phyloP scores from a whole-genome alignment of 371 early-diverging fungal species.

The Phascolomyces articulosus region DNA sequence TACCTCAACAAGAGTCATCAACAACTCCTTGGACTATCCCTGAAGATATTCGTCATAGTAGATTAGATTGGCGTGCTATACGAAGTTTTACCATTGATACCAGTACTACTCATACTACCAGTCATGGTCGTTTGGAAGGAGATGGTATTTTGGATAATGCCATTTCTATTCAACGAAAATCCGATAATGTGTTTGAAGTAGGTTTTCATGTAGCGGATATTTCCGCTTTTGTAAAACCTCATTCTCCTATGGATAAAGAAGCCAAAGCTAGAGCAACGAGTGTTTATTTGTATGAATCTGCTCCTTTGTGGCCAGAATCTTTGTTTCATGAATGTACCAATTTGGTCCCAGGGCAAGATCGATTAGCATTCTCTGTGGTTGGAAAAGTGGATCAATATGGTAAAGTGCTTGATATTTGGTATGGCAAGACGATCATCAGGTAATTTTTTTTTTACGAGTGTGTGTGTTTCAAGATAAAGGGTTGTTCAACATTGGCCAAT shows the following conservation, averaged over 20 bases:
- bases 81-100: slow-evolving; percentile 86
- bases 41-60: slow-evolving; percentile 51
- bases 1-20: no score
- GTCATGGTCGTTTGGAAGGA: slow-evolving; percentile 52
- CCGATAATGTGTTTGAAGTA: slow-evolving; percentile 73
- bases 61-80: slow-evolving; percentile 70
- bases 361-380: slow-evolving; percentile 86
- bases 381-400: slow-evolving; percentile 79
- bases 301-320: slow-evolving; percentile 95
- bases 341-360: slow-evolving; percentile 19
- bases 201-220: slow-evolving; percentile 99
- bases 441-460: slow-evolving; percentile 15
- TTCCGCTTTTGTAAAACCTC: slow-evolving; percentile 89
- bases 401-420: slow-evolving; percentile 61
- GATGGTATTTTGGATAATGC: slow-evolving; percentile 93
- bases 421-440: slow-evolving; percentile 83
- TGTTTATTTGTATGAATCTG: slow-evolving; percentile 87
- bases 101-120: no score
- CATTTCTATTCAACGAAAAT: slow-evolving; percentile 63
- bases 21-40: slow-evolving; percentile 68
- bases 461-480: no score
- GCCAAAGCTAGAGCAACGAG: slow-evolving; percentile 89
- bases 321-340: slow-evolving; percentile 72
- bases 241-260: slow-evolving; percentile 87
- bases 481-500: no score